Evolutionary conservation across 1,139 yeast species (phyloP), one percentile per base, ranked within the genome.

Genomic region (Yamadazyma taylorii): DNA sequence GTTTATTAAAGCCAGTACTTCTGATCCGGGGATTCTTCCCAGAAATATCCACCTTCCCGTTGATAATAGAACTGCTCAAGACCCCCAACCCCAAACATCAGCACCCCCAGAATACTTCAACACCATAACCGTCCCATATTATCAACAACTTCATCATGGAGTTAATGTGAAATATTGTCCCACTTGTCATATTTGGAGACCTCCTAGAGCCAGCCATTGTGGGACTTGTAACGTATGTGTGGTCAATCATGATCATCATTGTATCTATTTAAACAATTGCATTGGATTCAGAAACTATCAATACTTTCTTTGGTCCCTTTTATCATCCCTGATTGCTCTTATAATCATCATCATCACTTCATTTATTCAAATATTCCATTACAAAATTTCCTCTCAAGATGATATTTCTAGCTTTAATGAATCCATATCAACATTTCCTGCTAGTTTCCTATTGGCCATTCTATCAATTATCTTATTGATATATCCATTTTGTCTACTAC

Each of bases 11-110:
- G 81, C 84, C 0, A 69, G 85, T 0, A 65, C 78, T 1, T 60
- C 75, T 9, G 95, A 86, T 50, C 87, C 95, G 0, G 95, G 95
- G 1, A 61, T 72, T 2, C 53, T 84, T n/a, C 90, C 95, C 0
- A 63, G 81, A 41, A 83, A 84, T 52, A 56, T 82, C 5, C 94
- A 86, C n/a, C n/a, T n/a, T n/a, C n/a, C n/a, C n/a, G n/a, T n/a
- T n/a, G n/a, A n/a, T n/a, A n/a, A n/a, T n/a, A n/a, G n/a, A n/a
- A n/a, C n/a, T n/a, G n/a, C n/a, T n/a, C n/a, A n/a, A n/a, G n/a
- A n/a, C n/a, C n/a, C n/a, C n/a, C n/a, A n/a, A n/a, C n/a, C 13
- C 30, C n/a, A 3, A 12, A 27, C 9, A 17, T 16, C 17, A 3
- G 29, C 55, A 13, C 95, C 95, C 0, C 70, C 67, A 5, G 94